These are phyloP conservation scores for carrot (Daucus carota) DNA, from an alignment of 129 eudicot genomes.

Conservation along the genomic window DNA sequence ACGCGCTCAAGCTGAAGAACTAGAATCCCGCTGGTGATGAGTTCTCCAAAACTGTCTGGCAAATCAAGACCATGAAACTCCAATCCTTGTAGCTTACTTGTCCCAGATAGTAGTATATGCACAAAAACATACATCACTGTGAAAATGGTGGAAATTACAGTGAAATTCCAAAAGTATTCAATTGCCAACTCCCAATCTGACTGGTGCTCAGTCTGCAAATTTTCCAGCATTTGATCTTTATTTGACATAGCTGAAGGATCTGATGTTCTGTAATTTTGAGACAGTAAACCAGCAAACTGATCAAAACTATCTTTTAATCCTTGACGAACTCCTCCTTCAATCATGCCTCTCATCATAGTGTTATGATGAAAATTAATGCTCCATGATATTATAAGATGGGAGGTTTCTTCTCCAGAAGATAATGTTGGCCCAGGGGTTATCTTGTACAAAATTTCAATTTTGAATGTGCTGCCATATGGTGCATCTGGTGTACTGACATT, in stretches of 20 bases:
- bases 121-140: slow-evolving; percentile 43
- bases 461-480: slow-evolving; percentile 75
- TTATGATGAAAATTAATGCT: slow-evolving; percentile 55
- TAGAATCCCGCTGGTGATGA: slow-evolving; percentile 53
- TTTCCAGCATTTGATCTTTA: slow-evolving; percentile 56
- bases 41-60: slow-evolving; percentile 87
- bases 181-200: slow-evolving; percentile 62
- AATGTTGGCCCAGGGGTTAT: slow-evolving; percentile 43
- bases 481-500: slow-evolving; percentile 79
- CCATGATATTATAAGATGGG: slow-evolving; percentile 67
- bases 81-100: slow-evolving; percentile 48
- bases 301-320: slow-evolving; percentile 85
- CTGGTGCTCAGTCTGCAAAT: slow-evolving; percentile 45
- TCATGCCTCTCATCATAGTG: slow-evolving; percentile 90
- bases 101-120: slow-evolving; percentile 53
- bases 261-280: slow-evolving; percentile 33
- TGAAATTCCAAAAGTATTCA: slow-evolving; percentile 64
- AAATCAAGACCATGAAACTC: slow-evolving; percentile 73
- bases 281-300: slow-evolving; percentile 51
- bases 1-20: slow-evolving; percentile 62
- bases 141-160: slow-evolving; percentile 51
- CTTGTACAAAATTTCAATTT: slow-evolving; percentile 63
- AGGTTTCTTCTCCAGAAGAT: slow-evolving; percentile 51
- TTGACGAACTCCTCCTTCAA: slow-evolving; percentile 80
- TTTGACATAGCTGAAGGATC: slow-evolving; percentile 26